phyloP scores from a whole-genome alignment of 495 filamentous ascomycete species.

The Lasiosphaeria hispida region DNA sequence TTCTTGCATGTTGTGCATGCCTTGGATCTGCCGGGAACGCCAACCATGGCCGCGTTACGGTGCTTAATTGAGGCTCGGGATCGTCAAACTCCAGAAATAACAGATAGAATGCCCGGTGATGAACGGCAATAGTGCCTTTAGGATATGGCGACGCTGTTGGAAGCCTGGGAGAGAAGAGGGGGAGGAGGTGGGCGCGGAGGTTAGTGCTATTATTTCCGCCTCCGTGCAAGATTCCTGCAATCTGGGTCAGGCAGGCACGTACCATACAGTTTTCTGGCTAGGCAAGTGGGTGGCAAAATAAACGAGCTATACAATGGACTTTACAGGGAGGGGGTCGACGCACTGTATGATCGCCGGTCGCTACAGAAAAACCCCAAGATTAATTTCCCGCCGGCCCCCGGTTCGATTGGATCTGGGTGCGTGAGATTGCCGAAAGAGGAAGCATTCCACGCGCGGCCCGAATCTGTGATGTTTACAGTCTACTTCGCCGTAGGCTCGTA shows the following conservation, averaged over 20 bases:
- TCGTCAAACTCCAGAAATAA: slow-evolving; percentile 1
- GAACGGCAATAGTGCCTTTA: slow-evolving; percentile 4
- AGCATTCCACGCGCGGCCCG: slow-evolving; percentile 3
- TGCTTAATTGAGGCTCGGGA: slow-evolving; percentile 1
- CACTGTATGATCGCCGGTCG: neutral
- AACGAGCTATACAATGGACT: no score
- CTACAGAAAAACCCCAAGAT: neutral
- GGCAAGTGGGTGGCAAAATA: no score
- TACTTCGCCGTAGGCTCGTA: neutral
- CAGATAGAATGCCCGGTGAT: slow-evolving; percentile 2
- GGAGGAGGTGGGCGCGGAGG: slow-evolving; percentile 2
- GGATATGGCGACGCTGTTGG: slow-evolving; percentile 2
- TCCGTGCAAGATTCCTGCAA: slow-evolving; percentile 4
- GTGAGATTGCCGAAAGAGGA: slow-evolving; percentile 4
- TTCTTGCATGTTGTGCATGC: slow-evolving; percentile 3
- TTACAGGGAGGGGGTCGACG: no score
- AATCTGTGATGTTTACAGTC: slow-evolving; percentile 4
- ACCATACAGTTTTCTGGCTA: neutral
- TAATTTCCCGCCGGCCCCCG: neutral
- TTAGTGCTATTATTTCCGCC: slow-evolving; percentile 2
- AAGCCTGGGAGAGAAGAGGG: slow-evolving; percentile 1
- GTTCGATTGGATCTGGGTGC: slow-evolving; percentile 3
- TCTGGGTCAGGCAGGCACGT: slow-evolving; percentile 3
- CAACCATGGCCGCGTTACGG: slow-evolving; percentile 2
- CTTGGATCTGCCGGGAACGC: slow-evolving; percentile 4